Base-by-base conservation (phyloP, 2,329 filamentous ascomycete genomes). In the Pestalotiopsis sp. region DNA sequence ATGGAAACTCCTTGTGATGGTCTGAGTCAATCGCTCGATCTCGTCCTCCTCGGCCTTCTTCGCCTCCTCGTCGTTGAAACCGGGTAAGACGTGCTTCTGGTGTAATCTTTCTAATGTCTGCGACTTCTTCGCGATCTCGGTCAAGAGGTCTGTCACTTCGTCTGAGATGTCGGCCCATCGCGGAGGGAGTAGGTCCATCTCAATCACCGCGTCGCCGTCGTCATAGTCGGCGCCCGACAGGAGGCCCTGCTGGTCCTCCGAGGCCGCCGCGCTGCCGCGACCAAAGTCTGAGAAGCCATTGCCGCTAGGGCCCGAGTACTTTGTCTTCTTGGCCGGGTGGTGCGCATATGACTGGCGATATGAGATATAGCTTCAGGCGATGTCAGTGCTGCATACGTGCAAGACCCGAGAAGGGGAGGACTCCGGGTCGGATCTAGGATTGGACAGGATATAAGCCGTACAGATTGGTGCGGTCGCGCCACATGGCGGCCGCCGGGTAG, bases 381-480 rank as follows among this genome's bases (percentile, higher is more conserved):
- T 27, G 38, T 27, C 49, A 31, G 60, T 64, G 56, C 39, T n/a
- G 72, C 66, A 66, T 38, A 68, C 20, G 64, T 38, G 25, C 3
- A 23, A n/a, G 23, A 27, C 12, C 31, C 20, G 38, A n/a, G 4
- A 20, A 25, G 12, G 41, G n/a, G 64, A n/a, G 14, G 36, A n/a
- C 11, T n/a, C 25, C 5, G 17, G 45, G 64, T 14, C n/a, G 36
- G 36, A 14, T n/a, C 17, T n/a, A 4, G 20, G 9, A 9, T 14
- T n/a, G 45, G 5, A 52, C 45, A 23, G 56, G 56, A 56, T 67
- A 49, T 64, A 67, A 67, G 61, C 78, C 89, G 76, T 90, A 98
- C 94, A 99, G 92, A 81, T 98, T 99, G 75, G 96, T 99, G 83
- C 96, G 92, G 88, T 99, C 96, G 86, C 96, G 94, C 95, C 95